These are phyloP conservation scores for Usnea hakonensis DNA, from an alignment of 495 filamentous ascomycete genomes.

Conservation along the genomic window DNA sequence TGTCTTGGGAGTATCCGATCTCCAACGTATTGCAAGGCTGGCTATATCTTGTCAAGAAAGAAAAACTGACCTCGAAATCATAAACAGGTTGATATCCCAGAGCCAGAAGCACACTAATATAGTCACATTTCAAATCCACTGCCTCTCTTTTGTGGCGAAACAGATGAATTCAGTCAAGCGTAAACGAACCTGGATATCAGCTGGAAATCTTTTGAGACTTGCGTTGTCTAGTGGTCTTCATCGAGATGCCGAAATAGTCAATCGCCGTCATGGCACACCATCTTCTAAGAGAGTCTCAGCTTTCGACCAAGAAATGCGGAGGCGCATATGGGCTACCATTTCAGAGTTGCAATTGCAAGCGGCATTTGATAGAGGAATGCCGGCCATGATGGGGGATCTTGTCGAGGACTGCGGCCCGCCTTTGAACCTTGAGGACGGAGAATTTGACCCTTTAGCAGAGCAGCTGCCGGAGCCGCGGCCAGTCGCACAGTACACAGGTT, in stretches of 20 bases:
- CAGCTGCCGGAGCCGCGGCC: conserved; percentile 32
- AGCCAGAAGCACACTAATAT: conserved; percentile 39
- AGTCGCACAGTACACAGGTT: conserved; percentile 33
- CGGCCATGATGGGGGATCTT: conserved; percentile 40
- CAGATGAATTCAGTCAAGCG: conserved; percentile 41
- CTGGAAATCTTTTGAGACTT: conserved; percentile 39
- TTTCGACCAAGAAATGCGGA: conserved; percentile 45
- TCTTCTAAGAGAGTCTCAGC: conserved; percentile 36
- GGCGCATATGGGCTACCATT: conserved; percentile 51
- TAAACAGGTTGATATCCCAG: conserved; percentile 30
- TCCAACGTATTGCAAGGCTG: too few relatives aligned
- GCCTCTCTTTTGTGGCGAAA: conserved; percentile 42
- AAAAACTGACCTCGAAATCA: too few relatives aligned
- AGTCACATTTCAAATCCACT: conserved; percentile 44
- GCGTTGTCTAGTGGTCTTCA: conserved; percentile 49
- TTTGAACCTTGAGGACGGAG: conserved; percentile 42
- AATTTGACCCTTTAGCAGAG: conserved; percentile 32
- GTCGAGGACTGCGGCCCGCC: conserved; percentile 45
- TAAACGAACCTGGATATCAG: conserved; percentile 46
- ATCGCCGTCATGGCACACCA: conserved; percentile 24
- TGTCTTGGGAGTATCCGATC: too few relatives aligned
- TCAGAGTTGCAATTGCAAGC: conserved; percentile 46
- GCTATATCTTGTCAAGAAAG: too few relatives aligned
- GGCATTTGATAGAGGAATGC: conserved; percentile 46
- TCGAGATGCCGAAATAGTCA: conserved; percentile 35